Conservation (phyloP, 2,329 filamentous ascomycete genomes). For the Aschersonia sp. region DNA sequence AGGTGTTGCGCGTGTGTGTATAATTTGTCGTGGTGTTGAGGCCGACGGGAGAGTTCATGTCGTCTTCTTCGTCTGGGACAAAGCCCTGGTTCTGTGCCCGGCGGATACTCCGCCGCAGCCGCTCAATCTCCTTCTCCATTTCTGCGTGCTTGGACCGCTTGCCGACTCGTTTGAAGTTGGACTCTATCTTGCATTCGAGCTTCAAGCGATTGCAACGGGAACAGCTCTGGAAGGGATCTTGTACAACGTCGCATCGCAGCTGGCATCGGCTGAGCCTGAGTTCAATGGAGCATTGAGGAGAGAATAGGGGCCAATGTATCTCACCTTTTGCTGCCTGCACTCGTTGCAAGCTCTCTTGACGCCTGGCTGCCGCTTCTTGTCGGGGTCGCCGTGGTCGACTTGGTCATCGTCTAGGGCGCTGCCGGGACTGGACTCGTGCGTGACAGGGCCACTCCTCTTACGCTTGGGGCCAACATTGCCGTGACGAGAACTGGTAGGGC, state of each 20-base stretch:
- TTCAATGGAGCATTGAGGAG: too few species aligned
- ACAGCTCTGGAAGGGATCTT: conserved; percentile 67
- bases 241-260: conserved; percentile 73
- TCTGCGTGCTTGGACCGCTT: conserved; percentile 74
- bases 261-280: conserved; percentile 15
- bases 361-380: conserved; percentile 51
- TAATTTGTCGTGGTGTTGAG: conserved; percentile 32
- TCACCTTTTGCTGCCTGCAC: conserved; percentile 73
- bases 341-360: conserved; percentile 75
- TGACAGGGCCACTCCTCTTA: conserved; percentile 37
- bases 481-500: conserved; percentile 37
- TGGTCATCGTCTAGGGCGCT: conserved; percentile 31
- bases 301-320: conserved; percentile 4
- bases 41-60: conserved; percentile 44
- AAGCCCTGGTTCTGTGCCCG: conserved; percentile 46
- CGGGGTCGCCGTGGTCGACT: conserved; percentile 32
- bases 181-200: conserved; percentile 74
- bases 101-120: conserved; percentile 44
- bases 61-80: conserved; percentile 38
- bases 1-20: conserved; percentile 45
- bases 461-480: conserved; percentile 37
- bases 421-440: conserved; percentile 43
- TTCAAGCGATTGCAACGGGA: conserved; percentile 66
- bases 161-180: conserved; percentile 72
- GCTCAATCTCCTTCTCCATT: conserved; percentile 73